phyloP scores from a whole-genome alignment of 768 basidiomycete genomes.

The Infundibulicybe gibba region DNA sequence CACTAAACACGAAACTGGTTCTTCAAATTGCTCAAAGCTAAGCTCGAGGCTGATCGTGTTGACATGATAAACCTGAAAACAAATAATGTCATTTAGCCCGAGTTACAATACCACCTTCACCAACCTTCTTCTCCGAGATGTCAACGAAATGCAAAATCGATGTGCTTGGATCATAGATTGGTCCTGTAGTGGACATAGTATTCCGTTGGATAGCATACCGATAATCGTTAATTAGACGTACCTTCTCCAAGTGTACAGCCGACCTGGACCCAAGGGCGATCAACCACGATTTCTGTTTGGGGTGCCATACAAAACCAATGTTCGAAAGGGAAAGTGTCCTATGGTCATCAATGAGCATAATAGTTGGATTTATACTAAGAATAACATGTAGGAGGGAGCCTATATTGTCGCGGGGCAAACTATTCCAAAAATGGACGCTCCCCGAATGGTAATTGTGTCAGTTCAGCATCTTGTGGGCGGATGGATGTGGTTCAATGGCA shows the following conservation, averaged over 20 bases:
- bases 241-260: constrained; percentile 66
- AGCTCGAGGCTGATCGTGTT: constrained; percentile 36
- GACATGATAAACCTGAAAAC: constrained; percentile 48
- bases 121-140: constrained; percentile 52
- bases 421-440: constrained; percentile 21
- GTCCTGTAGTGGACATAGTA: constrained; percentile 35
- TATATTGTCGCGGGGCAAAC: constrained; percentile 15
- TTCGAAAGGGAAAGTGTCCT: constrained; percentile 1
- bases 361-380: constrained; percentile 15
- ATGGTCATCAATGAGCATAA: constrained; percentile 5
- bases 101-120: constrained; percentile 1
- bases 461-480: constrained; percentile 1
- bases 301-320: constrained; percentile 8
- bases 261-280: constrained; percentile 44
- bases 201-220: constrained; percentile 14
- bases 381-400: constrained; percentile 12
- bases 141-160: constrained; percentile 66
- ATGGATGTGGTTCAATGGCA: neutral
- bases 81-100: neutral
- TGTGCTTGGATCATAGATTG: constrained; percentile 55
- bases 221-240: constrained; percentile 16
- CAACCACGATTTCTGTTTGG: constrained; percentile 31
- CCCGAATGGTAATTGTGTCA: constrained; percentile 8
- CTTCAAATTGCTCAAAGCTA: constrained; percentile 45
- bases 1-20: constrained; percentile 55